A percentile compares a stretch with the other conserved stretches of the same genome.
Conservation (phyloP, 2,329 filamentous ascomycete species). For the Fusarium dimerum region DNA sequence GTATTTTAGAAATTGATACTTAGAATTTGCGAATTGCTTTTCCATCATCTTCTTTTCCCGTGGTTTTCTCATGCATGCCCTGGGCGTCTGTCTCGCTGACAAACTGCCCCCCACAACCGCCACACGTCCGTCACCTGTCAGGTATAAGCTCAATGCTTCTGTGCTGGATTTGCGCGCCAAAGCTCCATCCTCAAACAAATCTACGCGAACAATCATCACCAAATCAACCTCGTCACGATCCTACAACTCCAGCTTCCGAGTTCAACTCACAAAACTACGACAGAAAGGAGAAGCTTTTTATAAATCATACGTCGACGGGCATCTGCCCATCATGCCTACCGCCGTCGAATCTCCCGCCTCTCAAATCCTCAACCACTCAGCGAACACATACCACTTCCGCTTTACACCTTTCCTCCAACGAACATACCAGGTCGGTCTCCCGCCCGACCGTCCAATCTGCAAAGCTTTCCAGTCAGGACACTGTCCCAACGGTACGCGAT, state of each 20-base stretch:
- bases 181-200: too few relatives aligned
- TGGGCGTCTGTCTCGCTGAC: too few relatives aligned
- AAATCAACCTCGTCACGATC: too few relatives aligned
- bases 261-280: not conserved
- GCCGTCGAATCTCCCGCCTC: slow-evolving; percentile 33
- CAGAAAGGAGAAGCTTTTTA: not conserved
- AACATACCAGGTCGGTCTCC: slow-evolving; percentile 82
- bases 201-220: too few relatives aligned
- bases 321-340: slow-evolving; percentile 31
- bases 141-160: too few relatives aligned
- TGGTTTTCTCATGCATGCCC: too few relatives aligned
- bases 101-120: too few relatives aligned
- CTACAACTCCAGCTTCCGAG: not conserved
- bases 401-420: slow-evolving; percentile 84
- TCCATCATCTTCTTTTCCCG: too few relatives aligned
- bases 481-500: slow-evolving; percentile 82
- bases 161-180: too few relatives aligned
- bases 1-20: too few relatives aligned
- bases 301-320: not conserved
- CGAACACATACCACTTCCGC: slow-evolving; percentile 68
- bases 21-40: too few relatives aligned
- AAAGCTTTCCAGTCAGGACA: slow-evolving; percentile 83
- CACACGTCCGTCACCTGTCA: too few relatives aligned
- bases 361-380: slow-evolving; percentile 58
- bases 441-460: slow-evolving; percentile 77